These are phyloP conservation scores for Salix koriyanagi DNA, from an alignment of 345 rosid genomes.

Conservation along the genomic window DNA sequence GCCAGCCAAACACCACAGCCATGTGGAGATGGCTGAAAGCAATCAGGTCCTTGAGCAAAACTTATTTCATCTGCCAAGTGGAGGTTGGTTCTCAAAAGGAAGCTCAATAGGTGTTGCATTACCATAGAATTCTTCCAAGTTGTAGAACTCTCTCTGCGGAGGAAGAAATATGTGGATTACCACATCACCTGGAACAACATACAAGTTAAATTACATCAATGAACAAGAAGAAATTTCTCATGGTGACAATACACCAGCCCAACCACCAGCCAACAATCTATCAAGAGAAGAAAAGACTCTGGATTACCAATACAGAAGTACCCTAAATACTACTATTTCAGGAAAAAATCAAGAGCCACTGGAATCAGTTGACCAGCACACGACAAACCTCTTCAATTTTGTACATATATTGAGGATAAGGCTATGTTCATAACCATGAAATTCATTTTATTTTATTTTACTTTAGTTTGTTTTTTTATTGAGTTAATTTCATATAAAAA, in stretches of 20 bases:
- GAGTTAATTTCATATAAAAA: not conserved
- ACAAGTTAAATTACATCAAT: not conserved
- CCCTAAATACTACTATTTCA: not conserved
- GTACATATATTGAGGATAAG: not conserved
- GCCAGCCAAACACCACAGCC: not conserved
- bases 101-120: conserved; percentile 71
- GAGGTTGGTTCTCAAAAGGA: conserved; percentile 75
- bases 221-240: not conserved
- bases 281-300: not conserved
- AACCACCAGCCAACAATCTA: not conserved
- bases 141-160: conserved; percentile 69
- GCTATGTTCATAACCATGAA: not conserved
- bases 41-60: not conserved
- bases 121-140: conserved; percentile 91
- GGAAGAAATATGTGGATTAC: conserved; percentile 94
- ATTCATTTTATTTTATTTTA: not conserved
- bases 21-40: not conserved
- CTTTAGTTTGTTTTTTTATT: not conserved
- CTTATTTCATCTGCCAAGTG: conserved; percentile 33
- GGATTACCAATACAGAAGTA: not conserved
- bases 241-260: not conserved
- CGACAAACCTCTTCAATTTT: not conserved
- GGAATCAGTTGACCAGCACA: not conserved
- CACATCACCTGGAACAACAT: conserved; percentile 65
- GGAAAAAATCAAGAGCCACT: not conserved